A percentile compares a stretch with the other conserved stretches of the same genome.
Conservation (phyloP, 257 asterid species). For the Catharanthus roseus region DNA sequence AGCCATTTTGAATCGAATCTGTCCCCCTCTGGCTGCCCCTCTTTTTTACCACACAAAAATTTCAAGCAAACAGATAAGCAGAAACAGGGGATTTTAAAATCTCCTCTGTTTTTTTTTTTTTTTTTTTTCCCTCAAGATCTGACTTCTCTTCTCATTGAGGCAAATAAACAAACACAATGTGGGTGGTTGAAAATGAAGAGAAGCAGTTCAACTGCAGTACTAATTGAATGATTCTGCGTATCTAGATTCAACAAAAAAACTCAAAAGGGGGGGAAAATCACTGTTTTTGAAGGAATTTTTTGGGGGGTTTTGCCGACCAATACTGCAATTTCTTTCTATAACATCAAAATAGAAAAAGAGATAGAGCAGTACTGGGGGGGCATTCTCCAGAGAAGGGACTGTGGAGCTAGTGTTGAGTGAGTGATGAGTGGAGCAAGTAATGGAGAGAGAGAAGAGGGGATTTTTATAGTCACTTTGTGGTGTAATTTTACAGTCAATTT, state of each 20-base stretch:
- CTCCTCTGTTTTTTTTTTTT: neutral
- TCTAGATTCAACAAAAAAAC: constrained; percentile 1
- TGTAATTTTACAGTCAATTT: constrained; percentile 7
- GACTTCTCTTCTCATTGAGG: constrained; percentile 9
- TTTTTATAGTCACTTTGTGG: constrained; percentile 53
- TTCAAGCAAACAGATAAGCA: constrained; percentile 9
- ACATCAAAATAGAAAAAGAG: constrained; percentile 20
- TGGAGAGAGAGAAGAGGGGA: constrained; percentile 34
- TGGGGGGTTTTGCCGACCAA: constrained; percentile 19
- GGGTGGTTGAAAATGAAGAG: neutral
- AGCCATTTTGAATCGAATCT: too few relatives aligned
- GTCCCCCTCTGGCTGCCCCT: too few relatives aligned
- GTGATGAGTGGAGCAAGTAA: constrained; percentile 42
- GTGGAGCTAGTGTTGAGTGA: constrained; percentile 16
- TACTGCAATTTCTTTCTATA: constrained; percentile 21
- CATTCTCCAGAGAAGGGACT: constrained; percentile 24
- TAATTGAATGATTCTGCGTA: constrained; percentile 17
- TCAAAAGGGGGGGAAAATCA: neutral
- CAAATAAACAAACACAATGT: constrained; percentile 5
- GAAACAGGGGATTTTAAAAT: neutral
- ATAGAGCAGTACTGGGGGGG: constrained; percentile 38
- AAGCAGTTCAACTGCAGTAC: constrained; percentile 9
- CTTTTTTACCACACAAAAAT: neutral
- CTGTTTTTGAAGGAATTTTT: neutral
- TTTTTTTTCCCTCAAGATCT: neutral